Base-by-base conservation (phyloP, 2,329 filamentous ascomycete genomes). In the Apiospora sp. region DNA sequence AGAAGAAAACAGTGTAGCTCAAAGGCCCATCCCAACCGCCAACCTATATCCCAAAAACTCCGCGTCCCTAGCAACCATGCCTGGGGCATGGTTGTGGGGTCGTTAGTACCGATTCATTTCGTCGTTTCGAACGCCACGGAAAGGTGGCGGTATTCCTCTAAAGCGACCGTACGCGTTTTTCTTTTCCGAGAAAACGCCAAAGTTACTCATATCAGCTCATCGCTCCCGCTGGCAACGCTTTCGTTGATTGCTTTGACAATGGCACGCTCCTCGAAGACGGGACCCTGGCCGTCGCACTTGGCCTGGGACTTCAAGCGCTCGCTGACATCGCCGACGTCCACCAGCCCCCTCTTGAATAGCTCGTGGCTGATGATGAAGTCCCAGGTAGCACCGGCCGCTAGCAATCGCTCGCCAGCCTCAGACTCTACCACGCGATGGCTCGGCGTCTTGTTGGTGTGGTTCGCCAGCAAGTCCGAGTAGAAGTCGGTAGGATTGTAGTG, bases 331-430 rank as follows among this genome's bases (percentile, higher is more conserved):
- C 88, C 92, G 16, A 98, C 91, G 81, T 98, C 94, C 37, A 98
- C 92, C 27, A 94, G 85, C 0, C 95, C 94, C 67, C 89, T 88
- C 80, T 91, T 90, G 81, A 93, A 97, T 12, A 95, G 83, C 8
- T 93, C 90, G 81, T 98, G 94, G 71, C 86, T 87, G 79, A 97
- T 93, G 73, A 98, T 96, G 71, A 95, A 86, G 78, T 98, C 95
- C 96, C 96, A 98, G 0, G 95, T 92, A 2, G 94, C 93, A 24
- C 92, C 92, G 0, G 92, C 92, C 49, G 92, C 92, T 8, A 96
- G 86, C 19, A 97, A 84, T 43, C 88, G 87, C 80, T 94, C 91
- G 5, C 93, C 93, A 0, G 86, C 84, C n/a, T 90, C 86, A 51
- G 89, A 90, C 37, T 89, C 88, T 43, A 90, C 88, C 74, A 95